These are phyloP conservation scores for Phytophthora melonis DNA, from an alignment of 352 stramenopile genomes.

Conservation along the genomic window DNA sequence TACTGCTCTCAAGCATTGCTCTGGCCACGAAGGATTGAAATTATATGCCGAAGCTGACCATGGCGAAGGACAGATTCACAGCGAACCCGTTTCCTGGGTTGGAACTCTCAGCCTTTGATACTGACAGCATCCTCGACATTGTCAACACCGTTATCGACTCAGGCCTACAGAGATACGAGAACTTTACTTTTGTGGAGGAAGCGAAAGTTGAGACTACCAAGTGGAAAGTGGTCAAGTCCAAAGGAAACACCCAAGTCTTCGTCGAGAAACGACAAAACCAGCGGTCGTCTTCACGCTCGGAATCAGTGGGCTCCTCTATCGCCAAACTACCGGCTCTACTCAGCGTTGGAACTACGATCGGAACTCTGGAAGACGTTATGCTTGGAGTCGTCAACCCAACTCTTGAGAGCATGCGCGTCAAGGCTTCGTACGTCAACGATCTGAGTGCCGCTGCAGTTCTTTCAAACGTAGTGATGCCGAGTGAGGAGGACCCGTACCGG, in stretches of 20 bases:
- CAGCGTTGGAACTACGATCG: background rate
- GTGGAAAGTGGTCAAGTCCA: constrained; percentile 43
- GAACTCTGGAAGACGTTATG: background rate
- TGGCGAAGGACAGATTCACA: constrained; percentile 35
- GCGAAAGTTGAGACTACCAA: constrained; percentile 36
- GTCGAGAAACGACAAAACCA: constrained; percentile 17
- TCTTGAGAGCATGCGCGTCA: background rate
- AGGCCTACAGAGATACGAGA: constrained; percentile 29
- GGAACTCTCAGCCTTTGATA: constrained; percentile 19
- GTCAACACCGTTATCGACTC: constrained; percentile 35
- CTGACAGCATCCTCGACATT: constrained; percentile 26
- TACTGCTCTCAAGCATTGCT: background rate
- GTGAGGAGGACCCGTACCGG: background rate
- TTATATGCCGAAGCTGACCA: constrained; percentile 1
- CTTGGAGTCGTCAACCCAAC: background rate
- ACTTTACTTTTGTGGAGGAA: constrained; percentile 41
- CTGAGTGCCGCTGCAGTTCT: background rate
- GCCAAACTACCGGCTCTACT: background rate
- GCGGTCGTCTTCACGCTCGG: background rate
- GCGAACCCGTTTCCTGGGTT: constrained; percentile 32
- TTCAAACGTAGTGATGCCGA: background rate
- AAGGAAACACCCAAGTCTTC: constrained; percentile 38
- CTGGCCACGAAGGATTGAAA: background rate
- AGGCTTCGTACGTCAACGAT: background rate
- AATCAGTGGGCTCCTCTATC: background rate